Conservation (phyloP, 139 green algal species). For the Picochlorum costavermella region DNA sequence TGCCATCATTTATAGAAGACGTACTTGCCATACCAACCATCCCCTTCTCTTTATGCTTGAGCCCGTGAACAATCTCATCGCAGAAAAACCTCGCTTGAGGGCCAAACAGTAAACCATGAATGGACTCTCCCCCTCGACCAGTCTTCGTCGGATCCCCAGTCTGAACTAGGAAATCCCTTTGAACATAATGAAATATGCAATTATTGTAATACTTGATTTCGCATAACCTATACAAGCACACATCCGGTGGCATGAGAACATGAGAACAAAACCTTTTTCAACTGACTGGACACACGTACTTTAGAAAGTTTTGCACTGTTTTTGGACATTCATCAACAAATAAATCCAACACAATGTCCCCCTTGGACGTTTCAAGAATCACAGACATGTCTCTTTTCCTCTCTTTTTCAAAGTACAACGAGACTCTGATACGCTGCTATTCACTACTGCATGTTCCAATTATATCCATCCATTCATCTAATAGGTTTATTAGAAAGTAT, state of each 20-base stretch:
- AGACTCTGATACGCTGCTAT: not conserved
- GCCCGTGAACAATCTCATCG: constrained; percentile 79
- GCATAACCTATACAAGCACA: constrained; percentile 22
- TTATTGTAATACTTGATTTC: constrained; percentile 94
- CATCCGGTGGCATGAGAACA: too few relatives aligned
- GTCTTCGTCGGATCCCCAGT: constrained; percentile 82
- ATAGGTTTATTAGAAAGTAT: not conserved
- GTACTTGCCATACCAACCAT: constrained; percentile 83
- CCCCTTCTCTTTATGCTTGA: constrained; percentile 73
- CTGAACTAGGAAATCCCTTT: constrained; percentile 79
- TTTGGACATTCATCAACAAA: constrained; percentile 71
- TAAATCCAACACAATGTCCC: constrained; percentile 92
- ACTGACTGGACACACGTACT: constrained; percentile 28
- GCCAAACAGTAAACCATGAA: constrained; percentile 57
- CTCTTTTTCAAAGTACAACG: not conserved
- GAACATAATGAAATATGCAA: constrained; percentile 82
- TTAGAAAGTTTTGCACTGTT: constrained; percentile 86
- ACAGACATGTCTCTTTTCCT: constrained; percentile 66
- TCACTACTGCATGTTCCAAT: not conserved
- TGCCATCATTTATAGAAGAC: not conserved
- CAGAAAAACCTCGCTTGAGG: constrained; percentile 87
- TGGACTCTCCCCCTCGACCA: constrained; percentile 78
- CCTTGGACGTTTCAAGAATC: constrained; percentile 88
- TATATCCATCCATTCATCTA: not conserved
- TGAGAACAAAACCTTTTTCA: not conserved